Conservation (phyloP, 192 early-diverging fungal genomes). For the Coemansia sp. region DNA sequence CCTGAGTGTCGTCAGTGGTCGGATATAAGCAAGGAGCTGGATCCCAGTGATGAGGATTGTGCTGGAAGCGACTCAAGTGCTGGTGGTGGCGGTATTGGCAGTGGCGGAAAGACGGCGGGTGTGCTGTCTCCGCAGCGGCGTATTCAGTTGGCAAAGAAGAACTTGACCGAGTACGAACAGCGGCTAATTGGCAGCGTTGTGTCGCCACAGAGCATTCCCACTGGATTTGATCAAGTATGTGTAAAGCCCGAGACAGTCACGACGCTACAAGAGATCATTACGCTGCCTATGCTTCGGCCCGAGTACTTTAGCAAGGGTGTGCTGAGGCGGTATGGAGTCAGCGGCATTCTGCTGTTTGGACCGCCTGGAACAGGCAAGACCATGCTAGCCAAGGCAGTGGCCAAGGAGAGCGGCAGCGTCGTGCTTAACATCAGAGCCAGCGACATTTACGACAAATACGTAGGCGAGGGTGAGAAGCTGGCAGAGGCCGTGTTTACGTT, state of each 20-base stretch:
- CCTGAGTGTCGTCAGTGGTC: constrained; percentile 25
- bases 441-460: constrained; percentile 85
- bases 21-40: constrained; percentile 28
- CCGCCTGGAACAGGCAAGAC: constrained; percentile 90
- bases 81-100: background rate
- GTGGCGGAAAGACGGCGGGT: background rate
- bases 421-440: constrained; percentile 78
- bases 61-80: constrained; percentile 1
- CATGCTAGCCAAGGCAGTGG: constrained; percentile 81
- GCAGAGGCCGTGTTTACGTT: constrained; percentile 91
- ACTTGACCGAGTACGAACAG: constrained; percentile 70
- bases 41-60: constrained; percentile 6
- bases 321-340: constrained; percentile 65
- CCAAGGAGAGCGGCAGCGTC: constrained; percentile 76
- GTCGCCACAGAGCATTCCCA: constrained; percentile 62
- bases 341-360: constrained; percentile 82
- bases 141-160: constrained; percentile 50
- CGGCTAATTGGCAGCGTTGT: constrained; percentile 78
- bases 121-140: constrained; percentile 37
- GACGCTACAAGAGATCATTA: constrained; percentile 82
- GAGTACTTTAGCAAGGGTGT: constrained; percentile 75
- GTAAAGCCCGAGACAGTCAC: constrained; percentile 77
- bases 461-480: constrained; percentile 97
- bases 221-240: constrained; percentile 73
- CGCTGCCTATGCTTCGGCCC: constrained; percentile 75